Evolutionary conservation across 148 eudicot species (phyloP).

Genomic region (Pharnaceum exiguum): DNA sequence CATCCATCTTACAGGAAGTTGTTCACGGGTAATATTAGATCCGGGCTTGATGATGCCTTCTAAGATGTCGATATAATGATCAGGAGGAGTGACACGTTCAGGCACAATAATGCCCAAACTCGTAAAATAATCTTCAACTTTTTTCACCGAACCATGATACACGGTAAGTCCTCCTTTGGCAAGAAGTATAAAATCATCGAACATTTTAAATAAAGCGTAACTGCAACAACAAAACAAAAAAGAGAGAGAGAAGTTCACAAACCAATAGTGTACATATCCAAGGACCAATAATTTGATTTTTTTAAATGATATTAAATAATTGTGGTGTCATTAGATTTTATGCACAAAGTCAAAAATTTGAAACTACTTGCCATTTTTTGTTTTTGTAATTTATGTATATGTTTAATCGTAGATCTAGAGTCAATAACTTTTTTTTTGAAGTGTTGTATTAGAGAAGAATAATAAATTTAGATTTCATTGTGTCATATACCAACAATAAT

Average conservation of each 20-base stretch:
- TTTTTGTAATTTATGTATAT: no score
- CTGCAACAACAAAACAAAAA: constrained; percentile 34
- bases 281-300: no score
- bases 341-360: background rate
- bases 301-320: no score
- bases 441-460: no score
- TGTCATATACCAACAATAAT: no score
- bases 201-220: constrained; percentile 87
- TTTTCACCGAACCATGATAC: constrained; percentile 83
- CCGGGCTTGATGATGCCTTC: constrained; percentile 76
- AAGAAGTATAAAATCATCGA: constrained; percentile 87
- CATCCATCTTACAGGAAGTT: constrained; percentile 98
- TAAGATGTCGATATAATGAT: constrained; percentile 82
- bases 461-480: no score
- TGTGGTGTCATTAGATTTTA: no score
- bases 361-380: no score
- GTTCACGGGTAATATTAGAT: constrained; percentile 62
- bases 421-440: no score
- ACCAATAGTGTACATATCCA: background rate
- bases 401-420: no score
- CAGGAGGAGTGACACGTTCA: constrained; percentile 90
- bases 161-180: constrained; percentile 96
- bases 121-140: constrained; percentile 81
- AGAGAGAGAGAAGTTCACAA: background rate
- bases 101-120: constrained; percentile 76